Evolutionary conservation across 352 stramenopile genomes (phyloP).

Genomic region (Pythium phragmiticola): DNA sequence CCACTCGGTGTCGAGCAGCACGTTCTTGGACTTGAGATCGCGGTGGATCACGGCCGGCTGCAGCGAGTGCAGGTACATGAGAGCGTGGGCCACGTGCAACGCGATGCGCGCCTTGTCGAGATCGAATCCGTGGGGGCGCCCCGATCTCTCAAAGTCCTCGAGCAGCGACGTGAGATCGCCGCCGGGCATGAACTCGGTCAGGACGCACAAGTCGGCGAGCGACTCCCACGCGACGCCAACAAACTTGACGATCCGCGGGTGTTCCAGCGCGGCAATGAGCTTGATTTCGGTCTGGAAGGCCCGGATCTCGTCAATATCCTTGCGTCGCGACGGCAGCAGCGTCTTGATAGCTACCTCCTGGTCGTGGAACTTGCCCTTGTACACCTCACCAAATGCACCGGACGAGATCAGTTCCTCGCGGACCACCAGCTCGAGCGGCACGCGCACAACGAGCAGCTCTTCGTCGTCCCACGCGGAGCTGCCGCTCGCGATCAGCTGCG

Average conservation of each 20-base stretch:
- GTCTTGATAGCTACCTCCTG: constrained; percentile 49
- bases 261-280: constrained; percentile 29
- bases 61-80: constrained; percentile 55
- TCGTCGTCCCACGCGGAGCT: constrained; percentile 42
- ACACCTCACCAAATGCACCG: constrained; percentile 60
- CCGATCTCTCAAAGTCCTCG: constrained; percentile 1
- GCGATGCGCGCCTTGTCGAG: constrained; percentile 48
- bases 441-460: constrained; percentile 37
- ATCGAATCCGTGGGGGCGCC: constrained; percentile 31
- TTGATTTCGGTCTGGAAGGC: constrained; percentile 30
- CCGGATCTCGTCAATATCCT: constrained; percentile 15
- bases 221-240: constrained; percentile 53
- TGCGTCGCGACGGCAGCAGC: constrained; percentile 33
- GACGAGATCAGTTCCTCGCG: constrained; percentile 40
- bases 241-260: constrained; percentile 46
- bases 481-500: neutral
- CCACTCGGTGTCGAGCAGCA: constrained; percentile 28
- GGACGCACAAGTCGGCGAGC: constrained; percentile 41
- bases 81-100: constrained; percentile 39
- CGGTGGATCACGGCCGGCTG: constrained; percentile 31
- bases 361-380: constrained; percentile 36
- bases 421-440: constrained; percentile 42
- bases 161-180: constrained; percentile 25
- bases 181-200: constrained; percentile 36
- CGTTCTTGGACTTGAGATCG: constrained; percentile 38